Conservation (phyloP, 441 rosid genomes). For the Hura crepitans region DNA sequence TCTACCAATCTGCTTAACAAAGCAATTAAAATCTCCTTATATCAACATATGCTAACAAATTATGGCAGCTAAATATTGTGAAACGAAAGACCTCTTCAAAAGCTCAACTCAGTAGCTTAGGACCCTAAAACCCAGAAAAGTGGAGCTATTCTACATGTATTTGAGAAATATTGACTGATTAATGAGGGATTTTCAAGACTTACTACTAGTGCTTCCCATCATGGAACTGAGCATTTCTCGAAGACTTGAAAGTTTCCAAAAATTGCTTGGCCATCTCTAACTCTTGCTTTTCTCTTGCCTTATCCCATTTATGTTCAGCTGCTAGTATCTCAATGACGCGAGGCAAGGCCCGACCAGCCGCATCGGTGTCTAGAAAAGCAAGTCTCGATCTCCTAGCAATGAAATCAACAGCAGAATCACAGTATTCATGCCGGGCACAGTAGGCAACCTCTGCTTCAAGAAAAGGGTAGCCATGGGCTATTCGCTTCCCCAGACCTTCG, state of each 20-base stretch:
- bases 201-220: constrained; percentile 68
- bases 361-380: constrained; percentile 94
- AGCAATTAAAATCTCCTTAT: constrained; percentile 3
- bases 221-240: constrained; percentile 82
- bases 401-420: constrained; percentile 87
- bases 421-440: constrained; percentile 82
- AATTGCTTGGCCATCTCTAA: constrained; percentile 52
- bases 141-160: background rate
- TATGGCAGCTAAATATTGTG: background rate
- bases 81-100: constrained; percentile 14
- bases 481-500: constrained; percentile 75
- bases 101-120: constrained; percentile 15
- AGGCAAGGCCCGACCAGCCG: constrained; percentile 75
- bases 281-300: constrained; percentile 62
- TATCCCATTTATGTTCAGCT: constrained; percentile 71
- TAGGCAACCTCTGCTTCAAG: constrained; percentile 93
- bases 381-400: constrained; percentile 90
- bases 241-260: constrained; percentile 85
- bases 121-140: constrained; percentile 22
- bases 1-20: constrained; percentile 3
- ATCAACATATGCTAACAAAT: constrained; percentile 9
- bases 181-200: constrained; percentile 15
- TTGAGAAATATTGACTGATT: background rate
- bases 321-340: constrained; percentile 72
- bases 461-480: constrained; percentile 82